Evolutionary conservation across 2,329 filamentous ascomycete genomes (phyloP).

Genomic region (Aspergillus caelatus): DNA sequence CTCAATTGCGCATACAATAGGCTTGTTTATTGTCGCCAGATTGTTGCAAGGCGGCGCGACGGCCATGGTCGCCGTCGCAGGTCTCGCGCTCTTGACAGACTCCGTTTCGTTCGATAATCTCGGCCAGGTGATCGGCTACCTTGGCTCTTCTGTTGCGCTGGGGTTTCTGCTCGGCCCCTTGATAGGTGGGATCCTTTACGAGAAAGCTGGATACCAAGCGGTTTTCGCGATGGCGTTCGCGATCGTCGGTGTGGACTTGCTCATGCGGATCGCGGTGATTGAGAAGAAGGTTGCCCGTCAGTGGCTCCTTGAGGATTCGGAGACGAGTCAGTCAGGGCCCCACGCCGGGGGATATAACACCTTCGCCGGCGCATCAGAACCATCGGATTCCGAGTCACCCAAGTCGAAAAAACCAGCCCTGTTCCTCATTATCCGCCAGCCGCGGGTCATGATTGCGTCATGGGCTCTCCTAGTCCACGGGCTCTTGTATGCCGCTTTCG

Average conservation of each 20-base stretch:
- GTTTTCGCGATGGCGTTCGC: conserved; percentile 62
- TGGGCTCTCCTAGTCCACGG: conserved; percentile 57
- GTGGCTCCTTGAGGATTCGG: conserved; percentile 19
- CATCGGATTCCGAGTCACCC: not conserved
- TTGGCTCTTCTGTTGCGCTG: conserved; percentile 59
- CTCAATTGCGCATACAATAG: conserved; percentile 53
- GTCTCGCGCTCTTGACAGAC: conserved; percentile 61
- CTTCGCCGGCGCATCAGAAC: not conserved
- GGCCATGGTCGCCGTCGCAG: conserved; percentile 63
- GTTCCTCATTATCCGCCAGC: conserved; percentile 34
- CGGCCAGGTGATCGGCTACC: conserved; percentile 63
- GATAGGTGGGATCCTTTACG: conserved; percentile 63
- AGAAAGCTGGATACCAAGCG: conserved; percentile 59
- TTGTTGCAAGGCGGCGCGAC: conserved; percentile 61
- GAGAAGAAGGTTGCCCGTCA: conserved; percentile 61
- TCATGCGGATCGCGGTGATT: conserved; percentile 63
- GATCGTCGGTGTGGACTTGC: conserved; percentile 60
- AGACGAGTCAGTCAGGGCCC: not conserved
- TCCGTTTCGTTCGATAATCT: conserved; percentile 60
- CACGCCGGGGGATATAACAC: not conserved
- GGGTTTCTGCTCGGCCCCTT: conserved; percentile 61
- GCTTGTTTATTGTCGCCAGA: conserved; percentile 55
- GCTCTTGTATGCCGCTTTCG: conserved; percentile 56
- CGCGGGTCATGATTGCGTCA: conserved; percentile 60
- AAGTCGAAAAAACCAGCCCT: conserved; percentile 16